These are phyloP conservation scores for Cytospora paraplurivora DNA, from an alignment of 2,329 filamentous ascomycete species.

Conservation along the genomic window DNA sequence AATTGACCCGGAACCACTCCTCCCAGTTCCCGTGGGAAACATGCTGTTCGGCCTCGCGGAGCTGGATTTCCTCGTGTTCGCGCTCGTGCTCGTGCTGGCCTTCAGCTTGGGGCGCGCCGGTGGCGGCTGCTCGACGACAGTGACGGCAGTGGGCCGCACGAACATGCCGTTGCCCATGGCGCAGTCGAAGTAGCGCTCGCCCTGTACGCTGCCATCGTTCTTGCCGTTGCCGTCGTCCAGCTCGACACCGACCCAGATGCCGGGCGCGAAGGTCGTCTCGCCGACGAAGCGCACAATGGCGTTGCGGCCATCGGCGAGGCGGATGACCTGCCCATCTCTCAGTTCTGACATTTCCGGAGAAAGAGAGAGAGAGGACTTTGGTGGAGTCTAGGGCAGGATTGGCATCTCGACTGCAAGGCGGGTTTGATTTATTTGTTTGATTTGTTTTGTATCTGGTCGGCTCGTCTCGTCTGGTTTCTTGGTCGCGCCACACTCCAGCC, in stretches of 20 bases:
- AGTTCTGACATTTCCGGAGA: conserved; percentile 56
- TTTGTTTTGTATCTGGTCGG: too few species aligned
- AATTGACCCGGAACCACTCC: conserved; percentile 45
- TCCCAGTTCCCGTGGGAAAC: conserved; percentile 42
- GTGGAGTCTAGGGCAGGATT: conserved; percentile 7
- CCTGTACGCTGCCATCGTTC: conserved; percentile 90
- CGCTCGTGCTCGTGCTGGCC: conserved; percentile 44
- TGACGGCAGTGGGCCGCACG: conserved; percentile 71
- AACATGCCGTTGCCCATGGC: conserved; percentile 79
- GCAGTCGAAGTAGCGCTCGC: conserved; percentile 87
- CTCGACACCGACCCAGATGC: conserved; percentile 89
- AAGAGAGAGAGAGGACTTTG: conserved; percentile 4
- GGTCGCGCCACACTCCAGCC: too few species aligned
- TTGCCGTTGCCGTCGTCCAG: conserved; percentile 81
- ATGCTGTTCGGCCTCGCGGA: conserved; percentile 51
- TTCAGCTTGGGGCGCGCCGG: conserved; percentile 39
- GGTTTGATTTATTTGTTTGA: neutral
- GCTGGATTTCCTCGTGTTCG: conserved; percentile 42
- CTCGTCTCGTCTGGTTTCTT: too few species aligned
- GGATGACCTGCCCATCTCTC: conserved; percentile 71
- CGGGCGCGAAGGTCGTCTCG: conserved; percentile 74
- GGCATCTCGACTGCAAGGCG: conserved; percentile 13
- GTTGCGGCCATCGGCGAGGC: conserved; percentile 75
- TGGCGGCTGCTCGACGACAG: conserved; percentile 54
- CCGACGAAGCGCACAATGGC: conserved; percentile 83